A percentile compares a stretch with the other conserved stretches of the same genome.
These are phyloP conservation scores for Trametopsis cervina DNA, from an alignment of 768 basidiomycete species.

Conservation along the genomic window DNA sequence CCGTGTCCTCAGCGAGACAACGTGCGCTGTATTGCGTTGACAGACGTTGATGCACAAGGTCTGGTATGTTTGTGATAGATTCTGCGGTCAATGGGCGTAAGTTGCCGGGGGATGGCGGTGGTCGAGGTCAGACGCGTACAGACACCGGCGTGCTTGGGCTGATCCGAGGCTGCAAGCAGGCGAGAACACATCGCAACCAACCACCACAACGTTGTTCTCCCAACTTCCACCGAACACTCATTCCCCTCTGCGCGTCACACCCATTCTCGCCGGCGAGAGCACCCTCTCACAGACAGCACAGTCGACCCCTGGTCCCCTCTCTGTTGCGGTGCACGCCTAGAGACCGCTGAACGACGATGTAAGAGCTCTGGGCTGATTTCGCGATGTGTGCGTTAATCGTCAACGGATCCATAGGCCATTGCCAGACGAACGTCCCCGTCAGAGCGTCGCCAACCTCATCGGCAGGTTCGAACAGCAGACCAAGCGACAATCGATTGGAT, in stretches of 20 bases:
- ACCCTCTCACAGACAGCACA: no score
- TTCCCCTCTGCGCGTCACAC: not conserved
- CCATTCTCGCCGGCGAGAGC: not conserved
- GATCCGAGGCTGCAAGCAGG: not conserved
- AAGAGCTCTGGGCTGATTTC: not conserved
- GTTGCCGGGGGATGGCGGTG: no score
- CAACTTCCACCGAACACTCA: not conserved
- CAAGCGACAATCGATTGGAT: conserved; percentile 47
- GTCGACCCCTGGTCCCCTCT: no score
- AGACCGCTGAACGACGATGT: not conserved
- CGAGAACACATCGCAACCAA: not conserved
- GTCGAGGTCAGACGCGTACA: no score
- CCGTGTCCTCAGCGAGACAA: no score
- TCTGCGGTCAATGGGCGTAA: no score
- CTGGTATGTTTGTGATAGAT: no score
- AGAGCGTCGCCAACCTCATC: conserved; percentile 86
- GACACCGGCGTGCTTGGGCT: no score
- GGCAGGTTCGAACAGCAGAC: conserved; percentile 81
- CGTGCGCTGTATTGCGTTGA: no score
- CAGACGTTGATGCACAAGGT: no score
- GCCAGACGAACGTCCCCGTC: conserved; percentile 83
- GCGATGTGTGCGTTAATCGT: not conserved
- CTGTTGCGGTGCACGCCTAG: no score
- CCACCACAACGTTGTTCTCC: not conserved
- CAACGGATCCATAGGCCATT: conserved; percentile 48